A percentile compares a stretch with the other conserved stretches of the same genome.
Conservation (phyloP, 371 early-diverging fungal genomes). For the Apophysomyces elegans region DNA sequence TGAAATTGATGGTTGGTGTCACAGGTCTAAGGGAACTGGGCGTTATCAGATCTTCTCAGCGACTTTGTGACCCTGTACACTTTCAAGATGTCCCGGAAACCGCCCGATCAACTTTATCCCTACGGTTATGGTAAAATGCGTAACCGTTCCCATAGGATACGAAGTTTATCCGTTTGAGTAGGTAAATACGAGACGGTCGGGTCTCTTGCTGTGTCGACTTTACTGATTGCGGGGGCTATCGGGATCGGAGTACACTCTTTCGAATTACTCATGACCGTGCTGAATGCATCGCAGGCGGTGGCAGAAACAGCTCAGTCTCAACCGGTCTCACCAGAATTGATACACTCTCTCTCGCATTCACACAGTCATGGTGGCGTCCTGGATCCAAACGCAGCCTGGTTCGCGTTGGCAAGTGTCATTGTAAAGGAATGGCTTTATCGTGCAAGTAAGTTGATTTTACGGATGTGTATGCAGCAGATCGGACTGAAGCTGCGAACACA, state of each 20-base stretch:
- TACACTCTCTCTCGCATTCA: conserved; percentile 23
- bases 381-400: conserved; percentile 77
- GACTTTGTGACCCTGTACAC: conserved; percentile 75
- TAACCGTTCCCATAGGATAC: background rate
- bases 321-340: background rate
- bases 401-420: conserved; percentile 66
- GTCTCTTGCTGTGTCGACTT: conserved; percentile 65
- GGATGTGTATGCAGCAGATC: background rate
- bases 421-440: conserved; percentile 71
- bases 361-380: conserved; percentile 48
- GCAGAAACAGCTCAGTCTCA: conserved; percentile 18
- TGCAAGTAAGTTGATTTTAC: conserved; percentile 46
- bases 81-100: conserved; percentile 67
- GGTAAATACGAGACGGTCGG: conserved; percentile 77
- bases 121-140: conserved; percentile 64
- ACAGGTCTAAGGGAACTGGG: background rate
- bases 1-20: background rate
- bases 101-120: conserved; percentile 62
- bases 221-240: conserved; percentile 63
- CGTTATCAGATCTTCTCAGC: conserved; percentile 59
- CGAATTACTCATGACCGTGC: conserved; percentile 48
- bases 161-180: conserved; percentile 16
- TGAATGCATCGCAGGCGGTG: conserved; percentile 31
- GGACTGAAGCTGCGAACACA: background rate
- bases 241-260: conserved; percentile 72